Conservation (phyloP, 2,329 filamentous ascomycete species). For the Chaetomium sp. region DNA sequence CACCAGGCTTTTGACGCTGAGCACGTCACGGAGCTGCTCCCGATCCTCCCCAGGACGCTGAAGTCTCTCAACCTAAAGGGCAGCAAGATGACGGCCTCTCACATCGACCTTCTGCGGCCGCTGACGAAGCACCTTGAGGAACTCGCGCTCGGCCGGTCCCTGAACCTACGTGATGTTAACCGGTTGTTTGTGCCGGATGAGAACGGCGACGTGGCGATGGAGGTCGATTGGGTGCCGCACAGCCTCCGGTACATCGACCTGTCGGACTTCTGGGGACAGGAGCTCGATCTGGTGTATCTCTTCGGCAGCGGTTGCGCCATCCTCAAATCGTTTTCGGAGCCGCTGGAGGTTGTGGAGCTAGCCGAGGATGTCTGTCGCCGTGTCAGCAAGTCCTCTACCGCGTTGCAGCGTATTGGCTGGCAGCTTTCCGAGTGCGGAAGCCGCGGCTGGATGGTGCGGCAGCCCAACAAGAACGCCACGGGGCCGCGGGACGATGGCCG, state of each 20-base stretch:
- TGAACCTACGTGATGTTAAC: slow-evolving; percentile 67
- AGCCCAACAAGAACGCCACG: slow-evolving; percentile 31
- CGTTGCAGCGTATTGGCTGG: slow-evolving; percentile 68
- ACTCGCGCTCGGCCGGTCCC: slow-evolving; percentile 69
- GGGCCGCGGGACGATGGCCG: slow-evolving; percentile 55
- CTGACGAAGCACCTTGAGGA: slow-evolving; percentile 76
- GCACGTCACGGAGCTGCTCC: slow-evolving; percentile 66
- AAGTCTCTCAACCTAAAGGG: slow-evolving; percentile 76
- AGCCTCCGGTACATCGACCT: slow-evolving; percentile 76
- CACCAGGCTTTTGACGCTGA: slow-evolving; percentile 69
- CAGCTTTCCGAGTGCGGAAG: slow-evolving; percentile 68
- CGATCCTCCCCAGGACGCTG: slow-evolving; percentile 65
- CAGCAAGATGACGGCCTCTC: slow-evolving; percentile 66
- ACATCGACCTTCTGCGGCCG: slow-evolving; percentile 64
- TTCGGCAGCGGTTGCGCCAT: slow-evolving; percentile 57
- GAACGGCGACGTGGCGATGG: slow-evolving; percentile 37
- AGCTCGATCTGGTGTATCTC: slow-evolving; percentile 60
- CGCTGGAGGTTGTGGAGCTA: slow-evolving; percentile 76
- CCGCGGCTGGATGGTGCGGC: slow-evolving; percentile 64
- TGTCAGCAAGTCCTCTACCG: slow-evolving; percentile 63
- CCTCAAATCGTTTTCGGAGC: slow-evolving; percentile 61
- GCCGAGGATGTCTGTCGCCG: slow-evolving; percentile 67
- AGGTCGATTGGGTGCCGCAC: slow-evolving; percentile 55
- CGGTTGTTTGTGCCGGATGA: slow-evolving; percentile 60
- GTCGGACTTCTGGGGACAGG: slow-evolving; percentile 66